phyloP scores from a whole-genome alignment of 176 grass and related monocot species.

The bread wheat (Triticum aestivum) region IWGSC_CS_RefSeq_v2.1 NC_057805.1:1375433-1375932 shows the following conservation, averaged over 20 bases:
- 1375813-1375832: too few species aligned
- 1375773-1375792: too few species aligned
- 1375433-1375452: too few species aligned
- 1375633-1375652: neutral
- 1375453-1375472: too few species aligned
- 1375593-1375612: neutral
- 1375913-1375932: conserved; percentile 98
- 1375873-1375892: conserved; percentile 88
- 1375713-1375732: conserved; percentile 68
- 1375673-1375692: neutral
- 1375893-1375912: conserved; percentile 90
- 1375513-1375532: too few species aligned
- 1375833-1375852: neutral
- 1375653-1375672: neutral
- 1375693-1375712: too few species aligned
- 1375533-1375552: too few species aligned
- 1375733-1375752: conserved; percentile 88
- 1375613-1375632: neutral
- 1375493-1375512: too few species aligned
- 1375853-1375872: conserved; percentile 55
- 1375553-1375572: too few species aligned
- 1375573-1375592: neutral
- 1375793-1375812: too few species aligned
- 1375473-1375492: too few species aligned
- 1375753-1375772: conserved; percentile 33